Conservation (phyloP, 2,329 filamentous ascomycete genomes). For the Drechslerella stenobrocha region DNA sequence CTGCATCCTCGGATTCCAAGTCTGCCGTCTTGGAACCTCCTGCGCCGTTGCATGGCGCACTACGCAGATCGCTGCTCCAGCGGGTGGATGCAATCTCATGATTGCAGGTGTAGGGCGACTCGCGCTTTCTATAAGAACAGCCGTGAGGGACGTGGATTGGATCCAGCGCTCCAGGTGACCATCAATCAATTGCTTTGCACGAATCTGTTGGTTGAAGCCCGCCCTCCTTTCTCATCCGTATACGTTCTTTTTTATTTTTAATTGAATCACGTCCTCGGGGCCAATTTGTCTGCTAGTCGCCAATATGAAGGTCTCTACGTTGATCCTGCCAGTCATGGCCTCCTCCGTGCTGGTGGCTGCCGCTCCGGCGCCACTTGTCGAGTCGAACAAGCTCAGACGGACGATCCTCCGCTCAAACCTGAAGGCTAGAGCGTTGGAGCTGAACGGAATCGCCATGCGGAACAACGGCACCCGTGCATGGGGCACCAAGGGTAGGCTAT, state of each 20-base stretch:
- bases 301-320: constrained; percentile 40
- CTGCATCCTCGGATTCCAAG: constrained; percentile 7
- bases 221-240: neutral
- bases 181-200: neutral
- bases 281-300: neutral
- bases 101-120: neutral
- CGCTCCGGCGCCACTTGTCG: constrained; percentile 53
- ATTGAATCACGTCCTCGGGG: neutral
- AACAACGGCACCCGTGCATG: constrained; percentile 59
- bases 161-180: constrained; percentile 22
- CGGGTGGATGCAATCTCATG: constrained; percentile 1
- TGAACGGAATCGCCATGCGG: constrained; percentile 57
- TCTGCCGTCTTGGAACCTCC: constrained; percentile 8
- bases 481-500: constrained; percentile 58
- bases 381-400: constrained; percentile 56
- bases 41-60: neutral
- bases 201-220: neutral
- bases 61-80: neutral
- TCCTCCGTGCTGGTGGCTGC: constrained; percentile 33
- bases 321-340: constrained; percentile 35
- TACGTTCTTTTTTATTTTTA: neutral
- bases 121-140: constrained; percentile 21
- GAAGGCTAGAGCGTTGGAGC: constrained; percentile 58
- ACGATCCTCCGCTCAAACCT: constrained; percentile 57
- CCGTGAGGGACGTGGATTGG: neutral